phyloP scores from a whole-genome alignment of 257 asterid species.

The Jasminum sambac region DNA sequence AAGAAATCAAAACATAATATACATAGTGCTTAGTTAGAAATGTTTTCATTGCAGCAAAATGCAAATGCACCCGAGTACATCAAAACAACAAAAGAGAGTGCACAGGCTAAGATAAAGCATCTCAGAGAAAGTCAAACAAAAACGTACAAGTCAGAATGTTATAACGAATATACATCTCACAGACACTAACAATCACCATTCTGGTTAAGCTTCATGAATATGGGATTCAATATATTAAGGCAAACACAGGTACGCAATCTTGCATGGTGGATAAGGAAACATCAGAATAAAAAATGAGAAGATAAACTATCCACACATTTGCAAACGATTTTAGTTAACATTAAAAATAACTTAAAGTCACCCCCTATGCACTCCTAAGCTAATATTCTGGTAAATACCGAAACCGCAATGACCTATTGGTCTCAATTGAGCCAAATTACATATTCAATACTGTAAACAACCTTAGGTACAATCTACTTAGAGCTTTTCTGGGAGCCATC shows the following conservation, averaged over 20 bases:
- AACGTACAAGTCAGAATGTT: background rate
- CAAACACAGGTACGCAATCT: background rate
- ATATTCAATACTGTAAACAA: background rate
- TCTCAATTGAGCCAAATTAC: background rate
- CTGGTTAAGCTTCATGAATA: constrained; percentile 14
- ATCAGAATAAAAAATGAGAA: background rate
- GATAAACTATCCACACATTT: background rate
- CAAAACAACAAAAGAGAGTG: constrained; percentile 12
- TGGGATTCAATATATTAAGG: background rate
- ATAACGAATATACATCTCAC: constrained; percentile 14
- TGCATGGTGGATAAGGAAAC: background rate
- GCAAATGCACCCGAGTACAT: background rate
- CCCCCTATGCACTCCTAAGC: background rate
- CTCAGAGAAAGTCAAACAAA: background rate
- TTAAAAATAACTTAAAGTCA: constrained; percentile 6
- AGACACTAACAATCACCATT: constrained; percentile 9
- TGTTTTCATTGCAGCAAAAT: background rate
- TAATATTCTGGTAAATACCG: background rate
- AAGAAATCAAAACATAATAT: constrained; percentile 9
- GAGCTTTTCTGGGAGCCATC: background rate
- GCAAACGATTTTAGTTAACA: background rate
- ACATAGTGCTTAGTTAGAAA: constrained; percentile 12
- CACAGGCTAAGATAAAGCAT: background rate
- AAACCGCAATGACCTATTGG: background rate
- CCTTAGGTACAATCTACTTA: background rate